Conservation (phyloP, 2,329 filamentous ascomycete species). For the Trichoderma arundinaceum region DNA sequence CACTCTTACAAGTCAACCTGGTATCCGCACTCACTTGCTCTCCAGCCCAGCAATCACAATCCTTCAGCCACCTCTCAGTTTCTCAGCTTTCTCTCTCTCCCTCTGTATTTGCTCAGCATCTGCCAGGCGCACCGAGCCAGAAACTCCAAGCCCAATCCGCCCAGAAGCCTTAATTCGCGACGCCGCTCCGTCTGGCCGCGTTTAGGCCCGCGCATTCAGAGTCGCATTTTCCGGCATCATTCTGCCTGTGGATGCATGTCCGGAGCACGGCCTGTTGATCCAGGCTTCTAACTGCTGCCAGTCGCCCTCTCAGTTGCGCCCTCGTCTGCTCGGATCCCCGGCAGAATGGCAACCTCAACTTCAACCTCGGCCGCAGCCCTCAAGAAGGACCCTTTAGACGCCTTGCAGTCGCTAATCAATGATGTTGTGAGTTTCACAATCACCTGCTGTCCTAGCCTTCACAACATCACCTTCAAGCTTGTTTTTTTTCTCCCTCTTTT, state of each 20-base stretch:
- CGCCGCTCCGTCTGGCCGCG: constrained; percentile 2
- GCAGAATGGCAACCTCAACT: constrained; percentile 10
- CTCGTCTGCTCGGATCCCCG: not conserved
- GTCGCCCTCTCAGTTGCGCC: constrained; percentile 1
- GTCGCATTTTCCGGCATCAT: not conserved
- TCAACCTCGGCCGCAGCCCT: constrained; percentile 2
- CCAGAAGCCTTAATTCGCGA: constrained; percentile 12
- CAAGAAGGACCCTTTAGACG: constrained; percentile 50
- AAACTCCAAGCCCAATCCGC: constrained; percentile 2
- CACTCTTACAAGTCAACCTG: constrained; percentile 7
- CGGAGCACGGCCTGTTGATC: not conserved
- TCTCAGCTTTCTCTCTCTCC: not conserved
- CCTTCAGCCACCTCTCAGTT: not conserved
- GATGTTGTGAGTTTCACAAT: constrained; percentile 54
- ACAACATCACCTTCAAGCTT: not conserved
- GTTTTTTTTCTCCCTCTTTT: not conserved
- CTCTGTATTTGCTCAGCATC: too few species aligned
- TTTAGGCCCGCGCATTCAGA: constrained; percentile 1
- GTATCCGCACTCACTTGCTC: not conserved
- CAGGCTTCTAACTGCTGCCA: not conserved
- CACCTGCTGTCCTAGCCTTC: not conserved
- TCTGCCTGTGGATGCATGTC: constrained; percentile 7
- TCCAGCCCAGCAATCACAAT: not conserved
- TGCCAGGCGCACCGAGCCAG: not conserved
- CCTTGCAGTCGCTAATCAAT: constrained; percentile 60